Conservation (phyloP, 805 yeast species). For the Tetrapisispora pingtungensis region DNA sequence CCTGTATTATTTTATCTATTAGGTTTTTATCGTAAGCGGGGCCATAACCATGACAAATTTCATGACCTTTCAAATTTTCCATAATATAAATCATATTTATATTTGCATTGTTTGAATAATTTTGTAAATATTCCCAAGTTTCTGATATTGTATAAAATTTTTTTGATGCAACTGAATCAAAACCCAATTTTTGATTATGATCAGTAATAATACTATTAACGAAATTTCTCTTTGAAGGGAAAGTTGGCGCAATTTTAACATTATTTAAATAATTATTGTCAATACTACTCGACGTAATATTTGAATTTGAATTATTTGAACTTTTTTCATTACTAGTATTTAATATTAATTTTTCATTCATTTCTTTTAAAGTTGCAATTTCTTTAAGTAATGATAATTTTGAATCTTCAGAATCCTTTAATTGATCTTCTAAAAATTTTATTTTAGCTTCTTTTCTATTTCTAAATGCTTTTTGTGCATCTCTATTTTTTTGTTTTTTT, state of each 20-base stretch:
- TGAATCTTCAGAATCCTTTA: constrained; percentile 48
- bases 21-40: constrained; percentile 23
- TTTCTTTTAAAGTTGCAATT: constrained; percentile 44
- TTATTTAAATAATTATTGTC: background rate
- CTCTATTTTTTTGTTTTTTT: constrained; percentile 71
- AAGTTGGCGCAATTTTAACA: constrained; percentile 8
- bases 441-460: constrained; percentile 68
- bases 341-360: constrained; percentile 42
- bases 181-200: background rate
- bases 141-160: constrained; percentile 63
- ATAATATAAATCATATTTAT: constrained; percentile 52
- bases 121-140: constrained; percentile 70
- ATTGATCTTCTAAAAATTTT: constrained; percentile 53
- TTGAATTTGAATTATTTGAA: background rate
- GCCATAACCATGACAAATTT: constrained; percentile 72
- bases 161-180: constrained; percentile 24
- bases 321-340: background rate
- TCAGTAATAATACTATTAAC: constrained; percentile 13
- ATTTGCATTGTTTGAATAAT: constrained; percentile 30
- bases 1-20: constrained; percentile 12
- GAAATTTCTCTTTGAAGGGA: constrained; percentile 24
- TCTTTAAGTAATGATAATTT: constrained; percentile 41
- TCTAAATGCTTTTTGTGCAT: constrained; percentile 80
- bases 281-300: background rate
- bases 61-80: constrained; percentile 51